phyloP scores from a whole-genome alignment of 225 moss, liverwort and hornwort species.

The Thuidium tamariscinum region DNA sequence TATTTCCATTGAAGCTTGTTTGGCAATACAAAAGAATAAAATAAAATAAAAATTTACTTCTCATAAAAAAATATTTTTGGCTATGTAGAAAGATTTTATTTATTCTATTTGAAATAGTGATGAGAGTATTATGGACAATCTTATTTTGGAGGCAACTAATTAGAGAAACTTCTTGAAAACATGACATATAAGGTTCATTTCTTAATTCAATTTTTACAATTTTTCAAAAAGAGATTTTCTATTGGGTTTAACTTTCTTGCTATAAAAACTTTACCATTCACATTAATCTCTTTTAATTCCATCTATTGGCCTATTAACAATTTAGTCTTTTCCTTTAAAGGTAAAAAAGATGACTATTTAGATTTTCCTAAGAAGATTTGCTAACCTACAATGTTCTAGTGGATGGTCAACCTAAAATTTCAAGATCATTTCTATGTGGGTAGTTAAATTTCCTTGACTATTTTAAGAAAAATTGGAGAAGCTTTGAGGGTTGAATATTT shows the following conservation, averaged over 20 bases:
- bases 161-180: not conserved
- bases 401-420: too few relatives aligned
- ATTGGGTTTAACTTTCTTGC: rapidly evolving
- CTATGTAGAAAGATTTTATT: not conserved
- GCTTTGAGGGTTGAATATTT: too few relatives aligned
- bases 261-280: not conserved
- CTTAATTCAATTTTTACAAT: not conserved
- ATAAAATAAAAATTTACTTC: not conserved
- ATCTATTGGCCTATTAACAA: too few relatives aligned
- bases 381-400: too few relatives aligned
- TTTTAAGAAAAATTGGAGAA: too few relatives aligned
- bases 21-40: rapidly evolving
- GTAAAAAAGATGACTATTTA: too few relatives aligned
- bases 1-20: rapidly evolving
- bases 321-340: too few relatives aligned
- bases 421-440: too few relatives aligned
- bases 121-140: not conserved
- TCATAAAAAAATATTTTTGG: not conserved
- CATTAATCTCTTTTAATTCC: not conserved
- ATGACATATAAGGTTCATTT: not conserved
- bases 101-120: not conserved
- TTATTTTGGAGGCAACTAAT: not conserved
- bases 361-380: too few relatives aligned
- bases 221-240: too few relatives aligned
- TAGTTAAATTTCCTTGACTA: too few relatives aligned